Evolutionary conservation across 2,329 filamentous ascomycete genomes (phyloP), one percentile per base, ranked within the genome.

Genomic region (Parastagonospora avenae): DNA sequence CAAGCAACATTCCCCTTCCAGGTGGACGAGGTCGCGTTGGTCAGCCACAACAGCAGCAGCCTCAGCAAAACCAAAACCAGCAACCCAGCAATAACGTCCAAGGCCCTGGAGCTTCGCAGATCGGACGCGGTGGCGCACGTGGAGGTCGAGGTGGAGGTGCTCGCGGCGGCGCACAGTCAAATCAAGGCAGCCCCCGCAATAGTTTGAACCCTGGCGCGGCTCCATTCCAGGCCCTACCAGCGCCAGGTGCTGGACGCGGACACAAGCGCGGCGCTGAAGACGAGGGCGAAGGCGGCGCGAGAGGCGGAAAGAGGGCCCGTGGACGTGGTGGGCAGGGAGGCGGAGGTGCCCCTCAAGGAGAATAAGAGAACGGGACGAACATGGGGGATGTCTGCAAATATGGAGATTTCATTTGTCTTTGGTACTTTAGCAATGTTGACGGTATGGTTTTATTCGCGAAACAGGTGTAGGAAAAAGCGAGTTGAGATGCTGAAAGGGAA

Each of bases 161-260:
- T 8, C 52, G 57, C 8, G 50, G 62, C 15, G 60, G 62, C 2
- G 58, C 57, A 15, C 60, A 52, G 15, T 57, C 64, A 29, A 63
- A 60, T 14, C 60, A 54, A 42, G 43, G 41, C 2, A 64, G 60
- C 11, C 63, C 66, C 0, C 58, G 64, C 2, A 56, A 59, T 4
- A 62, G 58, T 3, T 57, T 77, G 54, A 77, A 74, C 37, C 66
- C 73, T 1, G 62, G 59, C 14, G 74, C 74, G 1, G 52, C 50
- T 42, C 62, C 67, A 4, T 76, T 76, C 41, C 56, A 64, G n/a
- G 19, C 19, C 3, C 19, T 24, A 24, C 73, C 73, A 16, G 65
- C 57, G 30, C 59, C 49, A 15, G 55, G 59, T 16, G 59, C 48
- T 38, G 67, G 66, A 8, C 58, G 67, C 4, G 70, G 66, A 1